These are phyloP conservation scores for Inga leiocalycina DNA, from an alignment of 306 rosid species.

Conservation along the genomic window DNA sequence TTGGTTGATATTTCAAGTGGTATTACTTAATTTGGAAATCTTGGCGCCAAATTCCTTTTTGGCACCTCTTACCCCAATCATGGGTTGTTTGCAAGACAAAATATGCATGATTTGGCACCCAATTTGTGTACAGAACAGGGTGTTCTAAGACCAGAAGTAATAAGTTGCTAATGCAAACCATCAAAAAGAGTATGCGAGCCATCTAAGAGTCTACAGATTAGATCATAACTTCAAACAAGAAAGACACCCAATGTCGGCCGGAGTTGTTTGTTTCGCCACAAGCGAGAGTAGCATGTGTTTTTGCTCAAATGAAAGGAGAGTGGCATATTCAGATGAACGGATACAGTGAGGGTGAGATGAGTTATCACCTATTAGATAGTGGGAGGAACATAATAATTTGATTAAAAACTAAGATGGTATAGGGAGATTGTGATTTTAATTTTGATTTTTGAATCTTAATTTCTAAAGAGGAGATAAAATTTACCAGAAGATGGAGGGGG, in stretches of 20 bases:
- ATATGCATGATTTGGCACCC: not conserved
- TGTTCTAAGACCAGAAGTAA: not conserved
- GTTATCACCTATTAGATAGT: not conserved
- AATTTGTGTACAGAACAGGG: not conserved
- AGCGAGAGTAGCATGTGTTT: not conserved
- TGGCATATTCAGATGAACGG: not conserved
- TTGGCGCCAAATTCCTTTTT: not conserved
- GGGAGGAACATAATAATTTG: not conserved
- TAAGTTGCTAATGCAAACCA: not conserved
- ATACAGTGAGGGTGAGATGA: not conserved
- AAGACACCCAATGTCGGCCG: not conserved
- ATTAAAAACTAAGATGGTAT: not conserved
- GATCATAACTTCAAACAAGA: not conserved
- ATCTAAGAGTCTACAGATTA: not conserved
- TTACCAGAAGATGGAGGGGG: not conserved
- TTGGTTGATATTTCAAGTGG: not conserved
- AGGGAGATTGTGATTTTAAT: not conserved
- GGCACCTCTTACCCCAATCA: not conserved
- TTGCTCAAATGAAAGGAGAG: not conserved
- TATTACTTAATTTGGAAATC: not conserved
- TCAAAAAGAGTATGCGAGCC: not conserved
- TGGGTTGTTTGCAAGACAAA: not conserved
- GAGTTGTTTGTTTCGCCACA: not conserved
- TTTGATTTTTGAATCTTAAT: not conserved
- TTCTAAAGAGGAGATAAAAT: not conserved